These are phyloP conservation scores for Penicillium antarcticum DNA, from an alignment of 495 filamentous ascomycete species.

Conservation along the genomic window DNA sequence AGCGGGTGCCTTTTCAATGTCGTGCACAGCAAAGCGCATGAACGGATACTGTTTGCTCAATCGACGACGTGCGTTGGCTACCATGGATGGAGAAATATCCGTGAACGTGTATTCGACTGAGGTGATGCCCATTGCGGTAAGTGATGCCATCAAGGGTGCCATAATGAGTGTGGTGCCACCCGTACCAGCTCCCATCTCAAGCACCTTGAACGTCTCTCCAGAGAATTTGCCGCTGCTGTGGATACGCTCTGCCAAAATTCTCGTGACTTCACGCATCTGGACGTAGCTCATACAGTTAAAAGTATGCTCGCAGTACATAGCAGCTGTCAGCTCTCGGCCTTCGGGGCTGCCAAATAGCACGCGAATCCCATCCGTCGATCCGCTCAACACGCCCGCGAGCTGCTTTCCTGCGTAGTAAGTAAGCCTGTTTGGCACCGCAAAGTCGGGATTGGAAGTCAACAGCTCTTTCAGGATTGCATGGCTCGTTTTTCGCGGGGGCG, in stretches of 20 bases:
- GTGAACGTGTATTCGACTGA: slow-evolving; percentile 52
- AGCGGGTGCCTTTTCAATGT: slow-evolving; percentile 42
- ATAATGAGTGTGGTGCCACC: slow-evolving; percentile 39
- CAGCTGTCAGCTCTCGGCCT: slow-evolving; percentile 42
- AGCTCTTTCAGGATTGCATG: slow-evolving; percentile 35
- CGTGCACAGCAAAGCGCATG: slow-evolving; percentile 39
- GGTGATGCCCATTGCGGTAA: slow-evolving; percentile 30
- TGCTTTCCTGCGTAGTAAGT: slow-evolving; percentile 39
- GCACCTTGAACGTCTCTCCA: slow-evolving; percentile 17
- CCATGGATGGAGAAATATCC: slow-evolving; percentile 42
- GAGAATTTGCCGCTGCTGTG: too few relatives aligned
- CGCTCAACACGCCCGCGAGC: slow-evolving; percentile 40
- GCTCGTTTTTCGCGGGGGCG: slow-evolving; percentile 30
- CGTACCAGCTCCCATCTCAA: slow-evolving; percentile 46
- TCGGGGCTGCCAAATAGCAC: slow-evolving; percentile 46
- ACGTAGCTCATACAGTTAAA: slow-evolving; percentile 37
- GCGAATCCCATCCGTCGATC: slow-evolving; percentile 42
- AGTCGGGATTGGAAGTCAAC: slow-evolving; percentile 32
- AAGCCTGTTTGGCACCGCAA: slow-evolving; percentile 35
- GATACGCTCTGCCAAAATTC: too few relatives aligned
- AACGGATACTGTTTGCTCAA: slow-evolving; percentile 41
- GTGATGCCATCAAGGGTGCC: slow-evolving; percentile 28
- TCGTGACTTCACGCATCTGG: too few relatives aligned
- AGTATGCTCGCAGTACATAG: slow-evolving; percentile 42
- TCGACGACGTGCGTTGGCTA: slow-evolving; percentile 35